phyloP scores from a whole-genome alignment of 345 rosid genomes.

The Eucalyptus regnans region DNA sequence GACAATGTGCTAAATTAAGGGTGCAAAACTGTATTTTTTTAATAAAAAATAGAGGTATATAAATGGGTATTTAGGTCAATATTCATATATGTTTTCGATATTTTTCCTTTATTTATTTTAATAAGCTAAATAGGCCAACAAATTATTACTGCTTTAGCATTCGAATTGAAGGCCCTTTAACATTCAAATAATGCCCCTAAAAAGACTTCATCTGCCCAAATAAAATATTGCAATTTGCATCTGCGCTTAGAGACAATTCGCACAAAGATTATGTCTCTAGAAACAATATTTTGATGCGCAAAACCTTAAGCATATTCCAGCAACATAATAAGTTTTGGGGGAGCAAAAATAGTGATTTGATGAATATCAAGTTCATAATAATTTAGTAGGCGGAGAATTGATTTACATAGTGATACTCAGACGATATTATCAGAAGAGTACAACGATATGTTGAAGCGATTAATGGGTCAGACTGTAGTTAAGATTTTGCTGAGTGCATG shows the following conservation, averaged over 20 bases:
- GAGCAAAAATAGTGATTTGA: rapidly evolving
- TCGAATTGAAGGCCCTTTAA: too few relatives aligned
- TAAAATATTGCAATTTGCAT: not conserved
- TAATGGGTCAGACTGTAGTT: not conserved
- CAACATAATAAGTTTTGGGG: not conserved
- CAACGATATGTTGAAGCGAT: not conserved
- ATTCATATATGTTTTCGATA: too few relatives aligned
- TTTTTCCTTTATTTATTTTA: too few relatives aligned
- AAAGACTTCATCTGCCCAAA: not conserved
- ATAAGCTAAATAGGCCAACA: rapidly evolving
- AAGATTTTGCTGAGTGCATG: not conserved
- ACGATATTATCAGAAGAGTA: not conserved
- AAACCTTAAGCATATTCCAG: not conserved
- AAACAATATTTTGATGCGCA: rapidly evolving
- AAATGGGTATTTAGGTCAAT: too few relatives aligned
- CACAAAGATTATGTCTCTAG: not conserved
- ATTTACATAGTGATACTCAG: rapidly evolving
- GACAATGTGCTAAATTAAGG: too few relatives aligned
- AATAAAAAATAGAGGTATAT: too few relatives aligned
- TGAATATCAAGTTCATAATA: not conserved
- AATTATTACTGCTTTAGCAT: too few relatives aligned
- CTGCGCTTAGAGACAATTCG: rapidly evolving
- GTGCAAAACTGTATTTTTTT: too few relatives aligned
- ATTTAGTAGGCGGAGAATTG: not conserved
- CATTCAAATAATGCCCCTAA: not conserved